Percentiles rank a stretch among this genome's conserved stretches.
Evolutionary conservation across 345 rosid species (phyloP).

Genomic region (Euphorbia tirucalli): DNA sequence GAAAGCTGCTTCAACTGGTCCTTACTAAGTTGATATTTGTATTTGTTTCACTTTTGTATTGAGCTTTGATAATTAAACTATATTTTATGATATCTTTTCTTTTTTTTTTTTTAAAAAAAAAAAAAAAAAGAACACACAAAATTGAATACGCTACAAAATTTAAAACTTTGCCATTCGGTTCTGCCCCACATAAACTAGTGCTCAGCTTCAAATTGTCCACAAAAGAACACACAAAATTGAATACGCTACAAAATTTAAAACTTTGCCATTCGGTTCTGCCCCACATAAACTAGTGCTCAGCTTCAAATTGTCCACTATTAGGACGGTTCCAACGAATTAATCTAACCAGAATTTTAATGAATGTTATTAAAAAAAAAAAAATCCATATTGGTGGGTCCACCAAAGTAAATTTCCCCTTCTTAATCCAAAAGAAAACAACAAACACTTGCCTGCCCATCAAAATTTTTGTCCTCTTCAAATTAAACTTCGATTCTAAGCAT

Average conservation of each 20-base stretch:
- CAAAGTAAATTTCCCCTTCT: neutral
- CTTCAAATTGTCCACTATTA: neutral
- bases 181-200: slow-evolving; percentile 13
- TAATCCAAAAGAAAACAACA: neutral
- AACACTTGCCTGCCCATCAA: neutral
- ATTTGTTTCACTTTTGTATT: too few relatives aligned
- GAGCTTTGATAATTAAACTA: too few relatives aligned
- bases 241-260: neutral
- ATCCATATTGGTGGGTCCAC: slow-evolving; percentile 4
- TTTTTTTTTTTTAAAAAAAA: too few relatives aligned
- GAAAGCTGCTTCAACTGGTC: too few relatives aligned
- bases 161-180: neutral
- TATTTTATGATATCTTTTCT: too few relatives aligned
- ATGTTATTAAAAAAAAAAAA: neutral
- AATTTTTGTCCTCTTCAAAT: neutral
- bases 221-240: neutral
- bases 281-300: slow-evolving; percentile 13
- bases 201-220: slow-evolving; percentile 9
- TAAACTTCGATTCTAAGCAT: neutral
- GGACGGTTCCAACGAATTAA: neutral
- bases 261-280: slow-evolving; percentile 9
- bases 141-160: neutral
- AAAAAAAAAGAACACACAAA: neutral
- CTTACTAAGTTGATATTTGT: too few relatives aligned
- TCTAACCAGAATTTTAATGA: neutral